Conservation (phyloP, 139 green algal species). For the Microglena sp. region DNA sequence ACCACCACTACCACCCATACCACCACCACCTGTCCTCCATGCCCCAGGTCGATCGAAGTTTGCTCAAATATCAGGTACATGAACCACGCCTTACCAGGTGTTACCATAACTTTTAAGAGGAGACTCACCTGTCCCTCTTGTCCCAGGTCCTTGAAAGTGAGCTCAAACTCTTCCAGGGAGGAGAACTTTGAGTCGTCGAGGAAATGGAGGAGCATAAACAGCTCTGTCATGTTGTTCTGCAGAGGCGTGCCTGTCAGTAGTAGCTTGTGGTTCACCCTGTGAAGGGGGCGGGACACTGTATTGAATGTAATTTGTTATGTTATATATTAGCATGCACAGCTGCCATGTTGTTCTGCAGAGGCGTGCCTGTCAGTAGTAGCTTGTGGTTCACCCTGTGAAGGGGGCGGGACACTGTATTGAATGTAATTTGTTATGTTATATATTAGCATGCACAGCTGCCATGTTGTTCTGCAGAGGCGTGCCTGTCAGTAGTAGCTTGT, state of each 20-base stretch:
- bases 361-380: conserved; percentile 83
- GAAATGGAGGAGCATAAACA: conserved; percentile 82
- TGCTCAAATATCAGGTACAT: too few relatives aligned
- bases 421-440: too few relatives aligned
- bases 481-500: conserved; percentile 82
- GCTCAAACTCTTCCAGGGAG: conserved; percentile 46
- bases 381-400: conserved; percentile 45
- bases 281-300: too few relatives aligned
- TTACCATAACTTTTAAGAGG: not conserved
- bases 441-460: conserved; percentile 74
- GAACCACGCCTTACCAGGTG: too few relatives aligned
- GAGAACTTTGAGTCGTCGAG: conserved; percentile 64
- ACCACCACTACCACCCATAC: too few relatives aligned
- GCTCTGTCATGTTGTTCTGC: conserved; percentile 59
- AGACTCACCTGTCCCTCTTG: conserved; percentile 42
- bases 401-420: too few relatives aligned
- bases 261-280: conserved; percentile 65
- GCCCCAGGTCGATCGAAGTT: not conserved
- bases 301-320: too few relatives aligned
- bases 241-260: conserved; percentile 83
- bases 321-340: conserved; percentile 81
- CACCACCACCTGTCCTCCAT: conserved; percentile 15
- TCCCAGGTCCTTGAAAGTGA: conserved; percentile 26
- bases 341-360: conserved; percentile 67
- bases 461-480: conserved; percentile 97